phyloP scores from a whole-genome alignment of 2,329 filamentous ascomycete species.

The Thielaviopsis punctulata region DNA sequence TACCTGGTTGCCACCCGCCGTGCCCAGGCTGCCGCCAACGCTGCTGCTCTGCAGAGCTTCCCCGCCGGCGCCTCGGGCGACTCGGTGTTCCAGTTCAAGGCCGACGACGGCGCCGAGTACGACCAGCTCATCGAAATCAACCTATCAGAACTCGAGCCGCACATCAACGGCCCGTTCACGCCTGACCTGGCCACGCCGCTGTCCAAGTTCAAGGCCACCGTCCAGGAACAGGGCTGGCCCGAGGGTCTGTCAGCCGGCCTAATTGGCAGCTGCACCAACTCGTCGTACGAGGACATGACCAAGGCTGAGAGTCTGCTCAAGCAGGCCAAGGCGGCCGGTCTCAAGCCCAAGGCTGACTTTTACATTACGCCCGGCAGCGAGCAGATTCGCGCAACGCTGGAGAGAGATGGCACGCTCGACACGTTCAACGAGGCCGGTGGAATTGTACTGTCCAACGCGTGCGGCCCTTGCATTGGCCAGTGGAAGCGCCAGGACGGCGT shows the following conservation, averaged over 20 bases:
- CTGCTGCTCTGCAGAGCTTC: slow-evolving; percentile 41
- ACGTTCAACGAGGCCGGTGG: slow-evolving; percentile 80
- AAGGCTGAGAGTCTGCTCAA: slow-evolving; percentile 83
- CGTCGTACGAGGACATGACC: slow-evolving; percentile 97
- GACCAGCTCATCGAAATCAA: slow-evolving; percentile 85
- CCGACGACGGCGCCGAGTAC: slow-evolving; percentile 71
- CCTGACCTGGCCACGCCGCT: slow-evolving; percentile 87
- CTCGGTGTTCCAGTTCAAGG: slow-evolving; percentile 47
- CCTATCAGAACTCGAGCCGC: slow-evolving; percentile 76
- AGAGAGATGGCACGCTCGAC: slow-evolving; percentile 69
- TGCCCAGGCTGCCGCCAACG: slow-evolving; percentile 45
- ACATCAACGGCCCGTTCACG: slow-evolving; percentile 94
- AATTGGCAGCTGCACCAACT: slow-evolving; percentile 97
- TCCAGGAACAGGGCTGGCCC: slow-evolving; percentile 77
- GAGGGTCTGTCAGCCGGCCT: slow-evolving; percentile 79
- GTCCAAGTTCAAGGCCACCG: slow-evolving; percentile 72
- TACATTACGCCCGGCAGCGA: slow-evolving; percentile 95
- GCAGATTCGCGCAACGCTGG: slow-evolving; percentile 87
- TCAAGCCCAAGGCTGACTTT: slow-evolving; percentile 80
- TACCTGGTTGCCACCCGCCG: slow-evolving; percentile 72
- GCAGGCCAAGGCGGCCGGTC: slow-evolving; percentile 73
- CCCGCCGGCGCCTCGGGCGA: slow-evolving; percentile 27
- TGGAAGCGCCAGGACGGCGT: slow-evolving; percentile 86
- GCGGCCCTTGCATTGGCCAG: slow-evolving; percentile 83
- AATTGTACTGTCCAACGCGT: slow-evolving; percentile 83